phyloP scores from a whole-genome alignment of 2,329 filamentous ascomycete genomes.

The Chrysoporthe austroafricana region DNA sequence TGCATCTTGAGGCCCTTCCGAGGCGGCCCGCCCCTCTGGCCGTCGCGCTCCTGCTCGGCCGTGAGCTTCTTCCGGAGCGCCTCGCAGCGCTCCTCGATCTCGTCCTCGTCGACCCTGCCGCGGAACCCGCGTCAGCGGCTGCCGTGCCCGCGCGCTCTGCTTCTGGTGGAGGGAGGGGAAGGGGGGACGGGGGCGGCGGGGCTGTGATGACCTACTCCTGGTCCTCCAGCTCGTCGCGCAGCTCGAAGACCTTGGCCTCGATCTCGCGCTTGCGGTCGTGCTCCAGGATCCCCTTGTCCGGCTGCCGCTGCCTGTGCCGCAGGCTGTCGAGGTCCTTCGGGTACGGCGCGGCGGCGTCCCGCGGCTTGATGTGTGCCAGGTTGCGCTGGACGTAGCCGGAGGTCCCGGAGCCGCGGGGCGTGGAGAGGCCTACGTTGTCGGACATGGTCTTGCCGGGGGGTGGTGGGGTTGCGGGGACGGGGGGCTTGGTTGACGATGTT shows the following conservation, averaged over 20 bases:
- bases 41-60: constrained; percentile 54
- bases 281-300: constrained; percentile 90
- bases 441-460: constrained; percentile 66
- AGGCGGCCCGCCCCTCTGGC: constrained; percentile 38
- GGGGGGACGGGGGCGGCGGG: neutral
- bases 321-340: constrained; percentile 69
- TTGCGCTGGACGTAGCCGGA: constrained; percentile 98
- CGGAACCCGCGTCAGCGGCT: neutral
- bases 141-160: no score
- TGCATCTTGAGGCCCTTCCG: constrained; percentile 77
- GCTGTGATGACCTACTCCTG: constrained; percentile 63
- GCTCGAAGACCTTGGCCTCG: constrained; percentile 90
- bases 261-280: constrained; percentile 91
- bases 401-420: constrained; percentile 91
- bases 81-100: constrained; percentile 80
- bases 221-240: constrained; percentile 90
- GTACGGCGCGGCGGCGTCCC: constrained; percentile 80
- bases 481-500: neutral
- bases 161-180: no score
- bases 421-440: constrained; percentile 94
- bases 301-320: constrained; percentile 78
- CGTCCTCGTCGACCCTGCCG: constrained; percentile 77
- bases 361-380: constrained; percentile 82
- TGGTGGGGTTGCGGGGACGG: neutral
- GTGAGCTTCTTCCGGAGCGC: constrained; percentile 67